Percentiles rank a stretch among this genome's conserved stretches.
Evolutionary conservation across 495 filamentous ascomycete genomes (phyloP).

Genomic region (Pseudomonodictys pantanalensis): DNA sequence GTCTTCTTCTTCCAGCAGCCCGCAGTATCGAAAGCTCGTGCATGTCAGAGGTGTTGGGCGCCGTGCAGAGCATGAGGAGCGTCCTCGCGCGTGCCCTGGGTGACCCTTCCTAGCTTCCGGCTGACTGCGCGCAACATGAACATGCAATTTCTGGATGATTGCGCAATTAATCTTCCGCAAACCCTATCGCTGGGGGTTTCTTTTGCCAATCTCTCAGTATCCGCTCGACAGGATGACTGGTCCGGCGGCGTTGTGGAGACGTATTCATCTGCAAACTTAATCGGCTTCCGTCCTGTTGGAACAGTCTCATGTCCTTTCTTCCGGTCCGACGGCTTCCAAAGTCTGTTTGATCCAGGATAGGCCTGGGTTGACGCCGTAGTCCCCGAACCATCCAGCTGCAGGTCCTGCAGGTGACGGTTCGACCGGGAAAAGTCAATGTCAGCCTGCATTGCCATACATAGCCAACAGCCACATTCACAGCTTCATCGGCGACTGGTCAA

Average conservation of each 20-base stretch:
- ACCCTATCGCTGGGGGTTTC: slow-evolving; percentile 8
- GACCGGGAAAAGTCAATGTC: too few relatives aligned
- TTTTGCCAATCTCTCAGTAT: too few relatives aligned
- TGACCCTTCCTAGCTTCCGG: slow-evolving; percentile 13
- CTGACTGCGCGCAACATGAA: slow-evolving; percentile 14
- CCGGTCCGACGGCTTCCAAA: too few relatives aligned
- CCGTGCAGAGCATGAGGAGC: neutral
- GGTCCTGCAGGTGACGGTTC: too few relatives aligned
- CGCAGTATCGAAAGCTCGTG: neutral
- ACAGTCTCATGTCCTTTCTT: slow-evolving; percentile 16
- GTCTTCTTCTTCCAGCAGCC: too few relatives aligned
- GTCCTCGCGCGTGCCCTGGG: slow-evolving; percentile 1
- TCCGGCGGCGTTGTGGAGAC: neutral
- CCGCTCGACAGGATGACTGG: neutral
- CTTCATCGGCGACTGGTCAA: slow-evolving; percentile 61
- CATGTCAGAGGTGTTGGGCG: neutral
- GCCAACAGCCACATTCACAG: too few relatives aligned
- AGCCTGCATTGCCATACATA: too few relatives aligned
- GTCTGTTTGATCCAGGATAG: neutral
- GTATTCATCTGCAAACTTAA: neutral
- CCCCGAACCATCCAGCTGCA: too few relatives aligned
- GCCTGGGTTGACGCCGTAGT: too few relatives aligned
- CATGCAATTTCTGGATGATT: slow-evolving; percentile 22
- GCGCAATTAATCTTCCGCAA: slow-evolving; percentile 31
- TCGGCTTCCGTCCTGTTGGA: slow-evolving; percentile 5